phyloP scores from a whole-genome alignment of 2,329 filamentous ascomycete genomes.

The Xylaria digitata region DNA sequence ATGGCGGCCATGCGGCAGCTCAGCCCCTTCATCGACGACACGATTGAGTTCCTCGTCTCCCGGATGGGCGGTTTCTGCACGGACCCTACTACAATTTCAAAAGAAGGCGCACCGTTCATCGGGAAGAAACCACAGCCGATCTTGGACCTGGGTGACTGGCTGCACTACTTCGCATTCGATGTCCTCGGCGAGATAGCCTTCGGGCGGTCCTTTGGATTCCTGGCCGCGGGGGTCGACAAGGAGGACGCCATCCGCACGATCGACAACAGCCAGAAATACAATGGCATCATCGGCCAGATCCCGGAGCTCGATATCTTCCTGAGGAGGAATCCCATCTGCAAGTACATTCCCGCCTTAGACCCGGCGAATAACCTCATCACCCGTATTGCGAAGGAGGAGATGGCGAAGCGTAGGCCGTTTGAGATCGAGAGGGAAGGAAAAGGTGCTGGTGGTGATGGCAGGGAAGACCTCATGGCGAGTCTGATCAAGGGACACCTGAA shows the following conservation, averaged over 20 bases:
- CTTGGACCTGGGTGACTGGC: constrained; percentile 61
- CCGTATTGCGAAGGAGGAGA: constrained; percentile 63
- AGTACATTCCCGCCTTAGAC: constrained; percentile 54
- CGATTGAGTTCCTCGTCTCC: constrained; percentile 58
- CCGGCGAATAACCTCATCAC: constrained; percentile 62
- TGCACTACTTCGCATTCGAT: constrained; percentile 59
- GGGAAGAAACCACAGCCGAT: constrained; percentile 36
- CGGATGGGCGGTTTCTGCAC: constrained; percentile 57
- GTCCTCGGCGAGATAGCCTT: constrained; percentile 65
- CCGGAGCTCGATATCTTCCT: constrained; percentile 62
- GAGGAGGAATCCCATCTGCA: constrained; percentile 61
- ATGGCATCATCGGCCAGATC: constrained; percentile 63
- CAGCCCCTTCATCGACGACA: constrained; percentile 63
- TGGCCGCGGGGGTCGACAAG: constrained; percentile 61
- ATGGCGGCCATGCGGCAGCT: constrained; percentile 66
- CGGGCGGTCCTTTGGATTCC: constrained; percentile 63
- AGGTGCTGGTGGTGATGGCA: constrained; percentile 55
- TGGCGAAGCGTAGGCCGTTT: constrained; percentile 59
- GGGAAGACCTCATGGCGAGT: constrained; percentile 63
- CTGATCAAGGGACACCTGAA: constrained; percentile 65
- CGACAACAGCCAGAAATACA: constrained; percentile 64
- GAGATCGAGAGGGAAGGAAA: constrained; percentile 58
- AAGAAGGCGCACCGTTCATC: background rate
- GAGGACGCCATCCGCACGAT: constrained; percentile 64
- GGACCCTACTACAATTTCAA: constrained; percentile 26